Conservation (phyloP, 257 asterid species). For the Nicotiana benthamiana region DNA sequence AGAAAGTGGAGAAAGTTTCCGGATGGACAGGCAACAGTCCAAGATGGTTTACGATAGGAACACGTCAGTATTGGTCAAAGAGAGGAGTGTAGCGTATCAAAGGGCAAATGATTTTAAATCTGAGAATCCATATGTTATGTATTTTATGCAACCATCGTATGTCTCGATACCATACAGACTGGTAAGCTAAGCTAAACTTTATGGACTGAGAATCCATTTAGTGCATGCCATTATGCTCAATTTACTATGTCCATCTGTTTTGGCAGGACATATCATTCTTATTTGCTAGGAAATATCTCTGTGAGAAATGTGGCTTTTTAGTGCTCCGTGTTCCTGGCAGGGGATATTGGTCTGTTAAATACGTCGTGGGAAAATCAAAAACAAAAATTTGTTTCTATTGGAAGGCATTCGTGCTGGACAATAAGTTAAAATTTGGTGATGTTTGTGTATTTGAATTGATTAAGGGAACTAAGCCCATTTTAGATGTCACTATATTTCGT, state of each 20-base stretch:
- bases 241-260: not conserved
- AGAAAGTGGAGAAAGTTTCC: not conserved
- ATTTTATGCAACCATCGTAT: slow-evolving; percentile 2
- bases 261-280: not conserved
- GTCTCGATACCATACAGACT: not conserved
- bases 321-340: not conserved
- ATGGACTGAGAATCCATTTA: not conserved
- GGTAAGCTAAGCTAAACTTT: not conserved
- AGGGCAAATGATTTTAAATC: not conserved
- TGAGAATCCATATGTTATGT: not conserved
- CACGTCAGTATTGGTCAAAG: not conserved
- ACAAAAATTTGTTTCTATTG: not conserved
- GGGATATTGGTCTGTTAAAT: not conserved
- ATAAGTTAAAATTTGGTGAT: slow-evolving; percentile 14
- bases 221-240: not conserved
- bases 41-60: not conserved
- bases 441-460: slow-evolving; percentile 12
- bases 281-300: not conserved
- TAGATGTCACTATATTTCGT: not conserved
- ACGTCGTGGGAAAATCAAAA: not conserved
- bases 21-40: not conserved
- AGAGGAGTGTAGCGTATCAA: not conserved
- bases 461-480: not conserved
- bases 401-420: slow-evolving; percentile 12
- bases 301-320: not conserved